phyloP scores from a whole-genome alignment of 1,284 basidiomycete genomes.

The Mycosarcoma mackinlayi region DNA sequence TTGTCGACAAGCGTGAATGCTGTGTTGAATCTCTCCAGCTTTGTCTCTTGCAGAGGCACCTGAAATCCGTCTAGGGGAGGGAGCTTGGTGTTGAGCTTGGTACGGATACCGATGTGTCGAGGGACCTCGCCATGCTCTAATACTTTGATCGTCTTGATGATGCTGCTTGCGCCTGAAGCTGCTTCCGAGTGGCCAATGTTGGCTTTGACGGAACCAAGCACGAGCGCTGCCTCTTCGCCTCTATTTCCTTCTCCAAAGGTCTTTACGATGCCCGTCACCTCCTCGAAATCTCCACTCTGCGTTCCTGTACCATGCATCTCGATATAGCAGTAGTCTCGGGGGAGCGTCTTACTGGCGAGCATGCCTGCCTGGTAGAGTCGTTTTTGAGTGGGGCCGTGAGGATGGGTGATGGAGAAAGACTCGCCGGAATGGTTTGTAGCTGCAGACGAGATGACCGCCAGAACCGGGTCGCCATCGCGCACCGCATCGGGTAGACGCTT shows the following conservation, averaged over 20 bases:
- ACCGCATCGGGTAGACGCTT: conserved; percentile 49
- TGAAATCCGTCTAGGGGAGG: conserved; percentile 41
- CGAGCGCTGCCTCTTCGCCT: conserved; percentile 17
- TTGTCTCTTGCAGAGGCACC: conserved; percentile 24
- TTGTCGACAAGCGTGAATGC: conserved; percentile 47
- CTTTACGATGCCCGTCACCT: conserved; percentile 51
- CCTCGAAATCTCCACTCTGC: conserved; percentile 50
- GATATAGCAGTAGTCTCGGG: conserved; percentile 31
- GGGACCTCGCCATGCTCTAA: conserved; percentile 40
- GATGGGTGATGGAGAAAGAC: conserved; percentile 53
- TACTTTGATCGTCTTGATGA: conserved; percentile 48
- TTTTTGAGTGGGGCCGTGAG: conserved; percentile 43
- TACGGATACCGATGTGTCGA: conserved; percentile 46
- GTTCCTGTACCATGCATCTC: conserved; percentile 57
- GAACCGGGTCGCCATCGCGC: conserved; percentile 41
- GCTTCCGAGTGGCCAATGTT: conserved; percentile 54
- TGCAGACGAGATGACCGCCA: conserved; percentile 44
- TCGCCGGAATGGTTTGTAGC: conserved; percentile 54
- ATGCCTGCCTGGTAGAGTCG: conserved; percentile 42
- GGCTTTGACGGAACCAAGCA: conserved; percentile 48
- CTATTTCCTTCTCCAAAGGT: conserved; percentile 48
- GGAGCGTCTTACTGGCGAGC: conserved; percentile 34
- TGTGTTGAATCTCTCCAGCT: conserved; percentile 14
- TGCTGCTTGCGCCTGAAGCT: conserved; percentile 42
- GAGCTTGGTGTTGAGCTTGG: conserved; percentile 48